Conservation (phyloP, 495 filamentous ascomycete genomes). For the Trichoderma reesei region DNA sequence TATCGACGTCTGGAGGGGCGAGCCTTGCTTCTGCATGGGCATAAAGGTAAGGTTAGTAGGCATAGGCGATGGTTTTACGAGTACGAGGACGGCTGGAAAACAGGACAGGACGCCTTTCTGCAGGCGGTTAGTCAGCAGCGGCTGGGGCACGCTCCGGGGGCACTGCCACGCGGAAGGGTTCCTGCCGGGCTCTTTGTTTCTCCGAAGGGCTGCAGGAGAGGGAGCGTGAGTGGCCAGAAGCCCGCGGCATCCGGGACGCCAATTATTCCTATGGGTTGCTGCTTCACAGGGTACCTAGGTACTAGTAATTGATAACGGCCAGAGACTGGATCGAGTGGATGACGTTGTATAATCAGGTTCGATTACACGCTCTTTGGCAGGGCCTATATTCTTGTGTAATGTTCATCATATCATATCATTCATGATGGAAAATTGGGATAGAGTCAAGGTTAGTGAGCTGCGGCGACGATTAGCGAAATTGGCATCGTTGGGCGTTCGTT, state of each 20-base stretch:
- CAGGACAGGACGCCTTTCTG: background rate
- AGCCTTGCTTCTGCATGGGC: background rate
- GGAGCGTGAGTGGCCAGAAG: too few species aligned
- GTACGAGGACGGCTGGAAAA: constrained; percentile 1
- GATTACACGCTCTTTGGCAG: too few species aligned
- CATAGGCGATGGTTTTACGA: constrained; percentile 1
- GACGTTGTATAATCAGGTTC: too few species aligned
- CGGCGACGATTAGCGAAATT: constrained; percentile 6
- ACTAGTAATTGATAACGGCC: background rate
- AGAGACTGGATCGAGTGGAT: background rate
- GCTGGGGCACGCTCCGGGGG: background rate
- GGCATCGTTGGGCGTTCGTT: too few species aligned
- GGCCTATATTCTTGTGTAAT: too few species aligned
- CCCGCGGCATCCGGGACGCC: background rate
- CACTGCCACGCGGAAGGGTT: background rate
- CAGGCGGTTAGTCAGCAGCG: constrained; percentile 3
- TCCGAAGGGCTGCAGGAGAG: background rate
- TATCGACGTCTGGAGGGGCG: constrained; percentile 1
- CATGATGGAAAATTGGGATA: too few species aligned
- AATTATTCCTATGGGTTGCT: background rate
- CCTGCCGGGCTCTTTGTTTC: background rate
- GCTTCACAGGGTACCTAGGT: too few species aligned
- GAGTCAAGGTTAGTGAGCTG: background rate
- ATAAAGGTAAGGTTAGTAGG: too few species aligned
- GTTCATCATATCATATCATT: too few species aligned